Base-by-base conservation (phyloP, 1,284 basidiomycete species). In the Tausonia pullulans region DNA sequence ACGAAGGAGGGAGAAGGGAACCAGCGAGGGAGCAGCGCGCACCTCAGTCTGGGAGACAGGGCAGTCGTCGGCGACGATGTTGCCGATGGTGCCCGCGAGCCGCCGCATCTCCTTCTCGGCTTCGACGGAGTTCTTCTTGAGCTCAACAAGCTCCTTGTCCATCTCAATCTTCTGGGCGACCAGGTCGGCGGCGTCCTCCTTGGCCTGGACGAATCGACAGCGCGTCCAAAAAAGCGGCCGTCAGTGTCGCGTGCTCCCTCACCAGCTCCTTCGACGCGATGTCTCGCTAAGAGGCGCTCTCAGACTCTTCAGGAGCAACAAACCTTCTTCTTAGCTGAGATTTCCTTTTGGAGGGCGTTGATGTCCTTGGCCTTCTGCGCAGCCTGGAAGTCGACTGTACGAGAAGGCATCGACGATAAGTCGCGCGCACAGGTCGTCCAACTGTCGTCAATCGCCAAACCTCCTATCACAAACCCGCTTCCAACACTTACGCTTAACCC, bases 311-410 rank as follows among this genome's bases (percentile, higher is more conserved):
- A 8, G 40, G 14, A 14, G 48, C 14, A 40, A 55, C 69, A 48
- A 6, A 84, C 90, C 84, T 95, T 97, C 78, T 91, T 96, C 83
- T 94, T 96, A 3, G 84, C 81, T 4, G 85, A 87, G 73, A 98
- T 97, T 76, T 95, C 85, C 76, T 97, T 97, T 78, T 98, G 93
- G 8, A 93, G 81, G 10, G 84, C 83, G 73, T 98, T 98, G 65
- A 90, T 84, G 70, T 91, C 83, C 74, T 93, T 90, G 73, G 86
- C 83, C 58, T 88, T 77, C 43, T 80, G 81, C 72, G 90, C 90
- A 52, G 84, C 81, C 67, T 95, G 88, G 74, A 85, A 97, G 73
- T 92, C 87, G 80, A 89, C 91, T 90, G 72, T 50, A 7, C 7
- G 54, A n/a, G 45, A 52, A 14, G 48, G 39, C 27, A 27, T 27